These are phyloP conservation scores for Plasmodium sp. DNA, from an alignment of 169 alveolate genomes.

Conservation along the genomic window DNA sequence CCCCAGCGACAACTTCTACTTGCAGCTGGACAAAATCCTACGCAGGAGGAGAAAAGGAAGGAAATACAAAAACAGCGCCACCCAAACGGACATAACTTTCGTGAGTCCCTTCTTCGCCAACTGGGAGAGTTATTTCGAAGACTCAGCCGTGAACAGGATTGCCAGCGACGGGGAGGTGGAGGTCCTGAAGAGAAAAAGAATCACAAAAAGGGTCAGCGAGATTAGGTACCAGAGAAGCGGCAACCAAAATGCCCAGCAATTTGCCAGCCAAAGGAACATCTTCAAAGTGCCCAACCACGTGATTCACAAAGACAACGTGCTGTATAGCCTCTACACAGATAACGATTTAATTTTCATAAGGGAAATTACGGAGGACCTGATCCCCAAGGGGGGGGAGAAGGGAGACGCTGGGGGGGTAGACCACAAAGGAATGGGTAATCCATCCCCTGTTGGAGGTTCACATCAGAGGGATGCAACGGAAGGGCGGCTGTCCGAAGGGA, in stretches of 20 bases:
- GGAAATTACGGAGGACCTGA: neutral
- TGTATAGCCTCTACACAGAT: conserved; percentile 21
- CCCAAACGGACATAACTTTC: conserved; percentile 47
- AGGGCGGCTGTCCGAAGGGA: neutral
- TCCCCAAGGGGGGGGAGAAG: neutral
- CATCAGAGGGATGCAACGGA: neutral
- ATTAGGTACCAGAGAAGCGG: neutral
- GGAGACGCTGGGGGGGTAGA: neutral
- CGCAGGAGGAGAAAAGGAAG: conserved; percentile 8
- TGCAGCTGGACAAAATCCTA: conserved; percentile 18
- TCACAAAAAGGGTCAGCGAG: neutral
- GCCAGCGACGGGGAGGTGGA: conserved; percentile 53
- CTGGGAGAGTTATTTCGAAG: conserved; percentile 57
- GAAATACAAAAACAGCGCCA: neutral
- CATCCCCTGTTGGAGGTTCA: neutral
- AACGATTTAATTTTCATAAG: conserved; percentile 26
- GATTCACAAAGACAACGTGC: neutral
- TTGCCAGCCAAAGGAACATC: neutral
- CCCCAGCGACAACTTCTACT: conserved; percentile 18
- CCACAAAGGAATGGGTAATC: neutral
- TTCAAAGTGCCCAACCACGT: neutral
- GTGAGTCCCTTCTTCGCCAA: conserved; percentile 4
- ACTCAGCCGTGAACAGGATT: neutral
- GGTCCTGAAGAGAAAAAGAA: conserved; percentile 1
- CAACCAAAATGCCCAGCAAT: neutral